Percentiles rank a stretch among this genome's conserved stretches.
phyloP scores from a whole-genome alignment of 2,329 filamentous ascomycete species.

The Onygenales sp. region DNA sequence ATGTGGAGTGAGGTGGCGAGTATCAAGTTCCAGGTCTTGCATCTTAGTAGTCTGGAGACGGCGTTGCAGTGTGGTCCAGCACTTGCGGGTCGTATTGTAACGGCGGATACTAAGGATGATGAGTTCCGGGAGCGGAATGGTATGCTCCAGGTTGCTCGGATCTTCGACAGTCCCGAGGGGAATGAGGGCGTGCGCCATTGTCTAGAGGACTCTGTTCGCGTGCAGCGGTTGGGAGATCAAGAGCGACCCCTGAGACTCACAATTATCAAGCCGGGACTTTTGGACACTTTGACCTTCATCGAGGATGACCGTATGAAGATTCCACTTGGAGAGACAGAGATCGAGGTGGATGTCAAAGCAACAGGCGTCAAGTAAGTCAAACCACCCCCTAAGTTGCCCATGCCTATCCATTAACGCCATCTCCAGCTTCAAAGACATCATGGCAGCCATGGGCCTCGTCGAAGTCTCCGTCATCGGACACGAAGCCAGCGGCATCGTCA shows the following conservation, averaged over 20 bases:
- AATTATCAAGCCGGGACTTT: slow-evolving; percentile 10
- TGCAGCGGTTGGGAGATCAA: slow-evolving; percentile 16
- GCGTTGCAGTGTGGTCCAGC: background rate
- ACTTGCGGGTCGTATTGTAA: background rate
- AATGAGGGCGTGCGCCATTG: slow-evolving; percentile 16
- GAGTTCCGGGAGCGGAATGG: slow-evolving; percentile 16
- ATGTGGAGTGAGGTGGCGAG: background rate
- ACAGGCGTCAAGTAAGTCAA: slow-evolving; percentile 12
- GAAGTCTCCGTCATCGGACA: slow-evolving; percentile 21
- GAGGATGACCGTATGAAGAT: slow-evolving; percentile 12
- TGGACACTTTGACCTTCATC: slow-evolving; percentile 19
- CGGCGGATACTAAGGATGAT: slow-evolving; percentile 1
- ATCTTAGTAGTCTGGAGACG: background rate
- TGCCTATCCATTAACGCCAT: background rate
- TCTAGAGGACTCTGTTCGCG: background rate
- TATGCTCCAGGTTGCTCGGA: slow-evolving; percentile 13
- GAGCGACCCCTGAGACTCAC: slow-evolving; percentile 15
- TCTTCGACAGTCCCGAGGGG: slow-evolving; percentile 13
- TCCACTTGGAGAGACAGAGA: slow-evolving; percentile 11
- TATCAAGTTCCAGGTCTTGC: slow-evolving; percentile 1
- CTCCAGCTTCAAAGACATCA: slow-evolving; percentile 31
- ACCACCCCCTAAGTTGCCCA: background rate
- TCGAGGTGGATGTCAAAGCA: slow-evolving; percentile 16
- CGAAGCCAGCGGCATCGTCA: slow-evolving; percentile 32
- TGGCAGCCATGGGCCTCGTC: slow-evolving; percentile 31